Percentiles rank a stretch among this genome's conserved stretches.
These are phyloP conservation scores for Mrakiaceae sp. DNA, from an alignment of 1,284 basidiomycete species.

Conservation along the genomic window DNA sequence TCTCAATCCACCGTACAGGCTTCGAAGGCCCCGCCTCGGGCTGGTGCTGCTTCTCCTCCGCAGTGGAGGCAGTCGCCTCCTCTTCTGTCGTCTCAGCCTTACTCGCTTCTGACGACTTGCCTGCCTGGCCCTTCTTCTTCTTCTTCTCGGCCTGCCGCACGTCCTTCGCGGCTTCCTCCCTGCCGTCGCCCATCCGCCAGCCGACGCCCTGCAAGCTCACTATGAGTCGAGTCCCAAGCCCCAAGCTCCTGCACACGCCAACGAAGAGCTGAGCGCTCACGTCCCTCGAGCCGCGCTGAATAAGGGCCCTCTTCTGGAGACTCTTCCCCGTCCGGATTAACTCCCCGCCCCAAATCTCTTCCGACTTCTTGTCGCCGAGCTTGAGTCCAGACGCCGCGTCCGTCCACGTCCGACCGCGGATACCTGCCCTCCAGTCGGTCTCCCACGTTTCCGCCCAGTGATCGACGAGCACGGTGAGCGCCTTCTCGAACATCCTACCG, in stretches of 20 bases:
- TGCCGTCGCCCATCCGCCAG: conserved; percentile 46
- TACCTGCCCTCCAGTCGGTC: conserved; percentile 39
- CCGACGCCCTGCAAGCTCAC: conserved; percentile 83
- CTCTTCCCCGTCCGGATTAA: conserved; percentile 64
- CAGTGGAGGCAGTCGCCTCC: background rate
- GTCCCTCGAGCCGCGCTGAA: conserved; percentile 71
- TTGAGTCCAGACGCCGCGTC: conserved; percentile 28
- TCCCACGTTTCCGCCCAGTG: conserved; percentile 74
- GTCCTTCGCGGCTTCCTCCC: conserved; percentile 10
- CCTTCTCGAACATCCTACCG: conserved; percentile 71
- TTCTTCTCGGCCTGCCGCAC: conserved; percentile 2
- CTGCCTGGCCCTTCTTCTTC: conserved; percentile 17
- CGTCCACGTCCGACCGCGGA: conserved; percentile 62
- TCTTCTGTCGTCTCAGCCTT: conserved; percentile 24
- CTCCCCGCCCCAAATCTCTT: conserved; percentile 48
- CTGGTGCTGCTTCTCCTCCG: no score
- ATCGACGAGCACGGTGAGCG: conserved; percentile 55
- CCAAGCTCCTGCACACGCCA: conserved; percentile 71
- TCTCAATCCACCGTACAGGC: conserved; percentile 3
- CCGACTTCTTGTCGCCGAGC: conserved; percentile 38
- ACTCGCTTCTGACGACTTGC: conserved; percentile 6
- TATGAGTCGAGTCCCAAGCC: conserved; percentile 77
- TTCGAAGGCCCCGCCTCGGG: background rate
- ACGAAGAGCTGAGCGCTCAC: conserved; percentile 86
- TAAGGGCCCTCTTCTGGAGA: conserved; percentile 76